These are phyloP conservation scores for Cicer cuneatum DNA, from an alignment of 306 rosid species.

Conservation along the genomic window DNA sequence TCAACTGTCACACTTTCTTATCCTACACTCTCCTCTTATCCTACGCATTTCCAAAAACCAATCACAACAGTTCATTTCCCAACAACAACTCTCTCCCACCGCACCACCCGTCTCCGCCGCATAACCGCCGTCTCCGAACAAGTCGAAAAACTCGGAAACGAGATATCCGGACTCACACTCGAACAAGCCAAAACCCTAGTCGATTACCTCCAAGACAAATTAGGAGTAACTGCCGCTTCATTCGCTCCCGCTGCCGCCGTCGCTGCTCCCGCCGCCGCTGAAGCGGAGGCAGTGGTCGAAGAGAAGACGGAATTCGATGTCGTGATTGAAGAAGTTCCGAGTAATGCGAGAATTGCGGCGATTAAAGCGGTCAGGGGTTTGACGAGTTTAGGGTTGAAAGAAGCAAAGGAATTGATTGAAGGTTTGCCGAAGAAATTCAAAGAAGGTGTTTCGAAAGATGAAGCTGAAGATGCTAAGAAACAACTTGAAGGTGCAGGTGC, in stretches of 20 bases:
- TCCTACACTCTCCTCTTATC: conserved; percentile 44
- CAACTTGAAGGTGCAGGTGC: conserved; percentile 96
- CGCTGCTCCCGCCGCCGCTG: conserved; percentile 52
- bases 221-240: conserved; percentile 86
- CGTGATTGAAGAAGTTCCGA: conserved; percentile 86
- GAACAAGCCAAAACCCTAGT: conserved; percentile 83
- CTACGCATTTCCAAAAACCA: conserved; percentile 50
- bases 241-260: no score
- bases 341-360: conserved; percentile 78
- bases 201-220: conserved; percentile 90
- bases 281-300: conserved; percentile 46
- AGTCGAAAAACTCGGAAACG: conserved; percentile 69
- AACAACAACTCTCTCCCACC: conserved; percentile 49
- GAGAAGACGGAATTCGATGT: conserved; percentile 98
- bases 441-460: conserved; percentile 77
- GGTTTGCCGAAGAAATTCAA: conserved; percentile 94
- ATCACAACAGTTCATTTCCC: conserved; percentile 54
- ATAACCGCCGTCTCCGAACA: conserved; percentile 67
- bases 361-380: conserved; percentile 81
- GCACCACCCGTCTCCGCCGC: conserved; percentile 62
- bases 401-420: conserved; percentile 91
- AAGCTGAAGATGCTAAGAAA: conserved; percentile 93
- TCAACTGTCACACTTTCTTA: conserved; percentile 57
- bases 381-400: conserved; percentile 91
- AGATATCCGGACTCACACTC: conserved; percentile 68